Conservation (phyloP, 495 filamentous ascomycete species). For the Pseudoneurospora amorphoporcata region DNA sequence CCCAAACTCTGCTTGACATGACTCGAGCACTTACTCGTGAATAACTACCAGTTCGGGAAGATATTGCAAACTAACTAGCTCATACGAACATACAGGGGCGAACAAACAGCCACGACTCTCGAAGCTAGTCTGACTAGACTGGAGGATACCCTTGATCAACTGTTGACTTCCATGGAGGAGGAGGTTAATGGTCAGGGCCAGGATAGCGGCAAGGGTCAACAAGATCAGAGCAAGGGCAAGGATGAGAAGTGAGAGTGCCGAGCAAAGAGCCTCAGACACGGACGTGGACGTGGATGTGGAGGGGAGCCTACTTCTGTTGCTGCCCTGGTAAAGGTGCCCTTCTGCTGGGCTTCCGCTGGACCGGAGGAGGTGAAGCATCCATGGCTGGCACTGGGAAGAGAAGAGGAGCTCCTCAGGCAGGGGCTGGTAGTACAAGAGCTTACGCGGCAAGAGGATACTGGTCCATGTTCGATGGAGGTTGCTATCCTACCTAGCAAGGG, state of each 20-base stretch:
- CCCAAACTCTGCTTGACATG: neutral
- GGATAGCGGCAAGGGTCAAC: neutral
- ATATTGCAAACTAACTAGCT: neutral
- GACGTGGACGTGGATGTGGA: neutral
- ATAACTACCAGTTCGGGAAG: neutral
- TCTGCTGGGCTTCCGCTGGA: neutral
- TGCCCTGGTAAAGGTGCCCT: neutral
- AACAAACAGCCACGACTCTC: constrained; percentile 42
- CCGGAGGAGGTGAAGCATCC: neutral
- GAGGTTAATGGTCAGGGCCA: neutral
- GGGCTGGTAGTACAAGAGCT: neutral
- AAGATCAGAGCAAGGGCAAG: neutral
- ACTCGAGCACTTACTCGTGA: neutral
- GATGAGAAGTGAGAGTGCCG: neutral
- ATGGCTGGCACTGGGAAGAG: neutral
- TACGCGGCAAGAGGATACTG: neutral
- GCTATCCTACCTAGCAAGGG: neutral
- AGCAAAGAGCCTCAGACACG: neutral
- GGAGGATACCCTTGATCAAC: constrained; percentile 43
- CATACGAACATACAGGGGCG: constrained; percentile 32
- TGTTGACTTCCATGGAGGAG: constrained; percentile 28
- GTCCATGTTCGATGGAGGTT: neutral
- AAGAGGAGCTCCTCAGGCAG: neutral
- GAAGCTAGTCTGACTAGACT: constrained; percentile 41
- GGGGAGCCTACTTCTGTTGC: neutral